These are phyloP conservation scores for Trichoderma simmonsii DNA, from an alignment of 2,329 filamentous ascomycete species.

Conservation along the genomic window DNA sequence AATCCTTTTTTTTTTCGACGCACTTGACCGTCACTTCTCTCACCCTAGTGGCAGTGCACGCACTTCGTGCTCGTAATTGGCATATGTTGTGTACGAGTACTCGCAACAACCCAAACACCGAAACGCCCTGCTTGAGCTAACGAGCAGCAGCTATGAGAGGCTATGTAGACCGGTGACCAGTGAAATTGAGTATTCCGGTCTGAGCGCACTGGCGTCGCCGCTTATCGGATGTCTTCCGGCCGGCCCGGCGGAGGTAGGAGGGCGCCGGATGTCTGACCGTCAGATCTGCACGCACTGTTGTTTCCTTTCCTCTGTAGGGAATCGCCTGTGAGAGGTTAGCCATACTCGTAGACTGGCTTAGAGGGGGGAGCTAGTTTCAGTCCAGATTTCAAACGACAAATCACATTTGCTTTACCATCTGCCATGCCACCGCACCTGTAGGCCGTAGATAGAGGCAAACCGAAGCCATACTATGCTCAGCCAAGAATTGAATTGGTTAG, in stretches of 20 bases:
- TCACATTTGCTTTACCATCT: background rate
- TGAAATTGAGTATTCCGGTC: background rate
- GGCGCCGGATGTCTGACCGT: background rate
- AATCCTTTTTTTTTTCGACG: background rate
- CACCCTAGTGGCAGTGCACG: background rate
- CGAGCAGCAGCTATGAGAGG: background rate
- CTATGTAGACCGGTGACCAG: background rate
- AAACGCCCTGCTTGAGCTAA: background rate
- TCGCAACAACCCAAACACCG: background rate
- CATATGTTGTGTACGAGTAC: background rate
- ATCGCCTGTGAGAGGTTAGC: background rate
- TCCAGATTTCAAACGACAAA: background rate
- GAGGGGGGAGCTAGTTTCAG: background rate
- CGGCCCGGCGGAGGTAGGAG: background rate
- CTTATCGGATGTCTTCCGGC: slow-evolving; percentile 10
- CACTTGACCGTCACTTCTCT: background rate
- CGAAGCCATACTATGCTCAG: background rate
- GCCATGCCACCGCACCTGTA: background rate
- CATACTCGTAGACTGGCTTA: background rate
- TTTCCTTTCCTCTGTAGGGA: background rate
- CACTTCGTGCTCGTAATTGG: background rate
- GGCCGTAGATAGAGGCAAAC: background rate
- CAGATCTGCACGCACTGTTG: background rate
- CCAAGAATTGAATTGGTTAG: background rate
- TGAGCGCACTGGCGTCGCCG: background rate